phyloP scores from a whole-genome alignment of 2,329 filamentous ascomycete species.

The Microcyclospora pomicola region DNA sequence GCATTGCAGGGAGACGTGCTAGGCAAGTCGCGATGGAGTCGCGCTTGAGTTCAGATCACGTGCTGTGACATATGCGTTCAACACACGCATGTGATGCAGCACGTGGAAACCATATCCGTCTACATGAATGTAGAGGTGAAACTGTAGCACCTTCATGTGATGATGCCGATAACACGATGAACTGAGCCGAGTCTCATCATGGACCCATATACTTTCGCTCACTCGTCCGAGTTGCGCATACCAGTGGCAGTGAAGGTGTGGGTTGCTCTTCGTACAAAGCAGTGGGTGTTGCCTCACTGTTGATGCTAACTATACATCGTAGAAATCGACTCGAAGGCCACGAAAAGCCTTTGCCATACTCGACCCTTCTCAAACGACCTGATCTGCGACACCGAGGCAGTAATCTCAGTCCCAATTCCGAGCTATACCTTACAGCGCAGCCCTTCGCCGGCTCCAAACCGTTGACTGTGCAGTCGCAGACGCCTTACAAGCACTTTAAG shows the following conservation, averaged over 20 bases:
- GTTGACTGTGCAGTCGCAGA: slow-evolving; percentile 80
- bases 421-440: slow-evolving; percentile 85
- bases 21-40: too few species aligned
- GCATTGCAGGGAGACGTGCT: too few species aligned
- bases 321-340: slow-evolving; percentile 61
- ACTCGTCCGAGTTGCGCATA: slow-evolving; percentile 69
- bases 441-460: slow-evolving; percentile 95
- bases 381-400: slow-evolving; percentile 80
- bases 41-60: too few species aligned
- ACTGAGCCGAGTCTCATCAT: slow-evolving; percentile 34
- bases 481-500: slow-evolving; percentile 83
- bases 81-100: too few species aligned
- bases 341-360: slow-evolving; percentile 60
- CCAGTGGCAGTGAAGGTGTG: slow-evolving; percentile 53
- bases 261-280: slow-evolving; percentile 17
- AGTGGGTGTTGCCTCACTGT: slow-evolving; percentile 11
- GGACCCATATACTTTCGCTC: slow-evolving; percentile 94
- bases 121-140: too few species aligned
- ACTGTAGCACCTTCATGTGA: too few species aligned
- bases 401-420: slow-evolving; percentile 66
- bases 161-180: too few species aligned
- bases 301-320: neutral
- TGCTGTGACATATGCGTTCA: too few species aligned
- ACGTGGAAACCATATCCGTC: too few species aligned
- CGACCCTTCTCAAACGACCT: slow-evolving; percentile 62